These are phyloP conservation scores for Blumeria graminis DNA, from an alignment of 2,329 filamentous ascomycete genomes.

Conservation along the genomic window DNA sequence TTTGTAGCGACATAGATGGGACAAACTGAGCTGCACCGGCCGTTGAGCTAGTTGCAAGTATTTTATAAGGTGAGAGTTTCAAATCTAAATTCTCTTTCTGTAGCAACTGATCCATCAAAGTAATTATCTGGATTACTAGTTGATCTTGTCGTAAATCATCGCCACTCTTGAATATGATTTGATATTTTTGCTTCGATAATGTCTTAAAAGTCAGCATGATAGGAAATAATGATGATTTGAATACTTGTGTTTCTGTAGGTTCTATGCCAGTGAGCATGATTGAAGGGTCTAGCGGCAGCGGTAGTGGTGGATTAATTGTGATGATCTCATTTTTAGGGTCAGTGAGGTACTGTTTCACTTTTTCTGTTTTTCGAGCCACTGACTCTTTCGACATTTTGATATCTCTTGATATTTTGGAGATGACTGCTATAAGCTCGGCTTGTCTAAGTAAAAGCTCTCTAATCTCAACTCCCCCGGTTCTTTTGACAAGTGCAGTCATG, in stretches of 20 bases:
- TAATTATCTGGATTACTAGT: conserved; percentile 91
- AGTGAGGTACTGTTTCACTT: conserved; percentile 58
- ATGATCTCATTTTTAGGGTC: conserved; percentile 81
- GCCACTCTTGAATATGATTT: conserved; percentile 90
- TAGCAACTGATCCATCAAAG: conserved; percentile 85
- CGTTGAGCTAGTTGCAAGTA: conserved; percentile 71
- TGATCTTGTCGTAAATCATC: conserved; percentile 94
- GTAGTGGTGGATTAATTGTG: conserved; percentile 61
- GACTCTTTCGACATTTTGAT: conserved; percentile 53
- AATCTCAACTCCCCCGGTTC: conserved; percentile 43
- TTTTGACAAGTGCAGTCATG: conserved; percentile 63
- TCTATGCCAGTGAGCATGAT: conserved; percentile 56
- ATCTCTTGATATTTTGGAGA: conserved; percentile 75
- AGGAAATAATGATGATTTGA: conserved; percentile 84
- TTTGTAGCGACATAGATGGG: conserved; percentile 60
- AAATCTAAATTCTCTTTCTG: conserved; percentile 92
- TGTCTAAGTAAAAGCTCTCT: conserved; percentile 61
- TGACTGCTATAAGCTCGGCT: conserved; percentile 65
- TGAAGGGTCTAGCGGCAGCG: conserved; percentile 69
- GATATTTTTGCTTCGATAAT: conserved; percentile 50
- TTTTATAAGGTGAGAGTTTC: conserved; percentile 86
- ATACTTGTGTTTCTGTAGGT: conserved; percentile 69
- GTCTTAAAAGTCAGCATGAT: conserved; percentile 84
- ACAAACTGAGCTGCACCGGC: conserved; percentile 90
- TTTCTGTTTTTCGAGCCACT: conserved; percentile 57